phyloP scores from a whole-genome alignment of 495 filamentous ascomycete genomes.

The Lasiosphaeria miniovina region DNA sequence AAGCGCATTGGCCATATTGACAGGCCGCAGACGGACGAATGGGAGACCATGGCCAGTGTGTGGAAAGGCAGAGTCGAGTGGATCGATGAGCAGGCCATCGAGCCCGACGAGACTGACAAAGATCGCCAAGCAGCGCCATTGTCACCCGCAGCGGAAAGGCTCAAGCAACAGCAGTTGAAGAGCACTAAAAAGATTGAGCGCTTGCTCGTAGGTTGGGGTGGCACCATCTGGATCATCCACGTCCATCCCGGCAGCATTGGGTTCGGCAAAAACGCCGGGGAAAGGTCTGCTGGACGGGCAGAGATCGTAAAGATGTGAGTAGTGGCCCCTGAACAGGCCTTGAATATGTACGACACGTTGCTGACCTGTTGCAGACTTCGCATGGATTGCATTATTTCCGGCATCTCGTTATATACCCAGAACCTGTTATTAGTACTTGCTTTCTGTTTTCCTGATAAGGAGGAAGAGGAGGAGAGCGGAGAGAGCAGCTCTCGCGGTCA shows the following conservation, averaged over 20 bases:
- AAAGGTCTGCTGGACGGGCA: conserved; percentile 71
- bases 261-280: conserved; percentile 65
- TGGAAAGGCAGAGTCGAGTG: conserved; percentile 92
- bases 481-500: conserved; percentile 24
- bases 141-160: conserved; percentile 46
- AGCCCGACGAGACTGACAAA: conserved; percentile 49
- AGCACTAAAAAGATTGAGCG: conserved; percentile 61
- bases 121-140: conserved; percentile 28
- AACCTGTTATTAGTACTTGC: conserved; percentile 86
- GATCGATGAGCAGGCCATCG: conserved; percentile 77
- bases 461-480: conserved; percentile 34
- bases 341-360: not conserved
- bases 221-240: conserved; percentile 92
- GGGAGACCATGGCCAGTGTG: conserved; percentile 91
- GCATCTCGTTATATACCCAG: conserved; percentile 94
- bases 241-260: conserved; percentile 73
- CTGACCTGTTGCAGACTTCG: conserved; percentile 63
- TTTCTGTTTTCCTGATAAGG: conserved; percentile 71
- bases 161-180: conserved; percentile 44
- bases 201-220: conserved; percentile 89
- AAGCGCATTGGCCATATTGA: conserved; percentile 93
- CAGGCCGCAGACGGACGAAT: conserved; percentile 70
- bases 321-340: not conserved
- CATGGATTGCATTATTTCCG: conserved; percentile 95
- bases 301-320: conserved; percentile 89